Evolutionary conservation across 179 eudicot genomes (phyloP), one percentile per base, ranked within the genome.

Genomic region (Vitellaria paradoxa): DNA sequence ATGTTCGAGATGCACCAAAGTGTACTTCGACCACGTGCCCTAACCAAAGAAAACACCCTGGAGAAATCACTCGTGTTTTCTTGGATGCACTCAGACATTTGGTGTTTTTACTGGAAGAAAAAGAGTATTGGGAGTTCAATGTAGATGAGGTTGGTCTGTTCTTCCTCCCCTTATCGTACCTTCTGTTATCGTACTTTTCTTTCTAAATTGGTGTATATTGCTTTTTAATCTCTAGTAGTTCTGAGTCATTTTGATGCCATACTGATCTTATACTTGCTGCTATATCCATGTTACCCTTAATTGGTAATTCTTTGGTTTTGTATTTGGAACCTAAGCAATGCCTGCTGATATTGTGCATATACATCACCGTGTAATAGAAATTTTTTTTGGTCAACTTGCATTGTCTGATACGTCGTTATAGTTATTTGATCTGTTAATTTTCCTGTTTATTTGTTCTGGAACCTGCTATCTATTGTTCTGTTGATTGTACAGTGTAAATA

Each of bases 61-160:
- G 88, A 63, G 92, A 89, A 59, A 82, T 83, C 23, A 80, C 87
- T 53, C 78, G 72, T 81, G 65, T 63, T 53, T 79, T 68, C 85
- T 77, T 86, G 79, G 88, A 86, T 40, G 83, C 80, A 47, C 88
- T 92, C 75, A 72, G 79, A 30, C 77, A 78, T 67, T 73, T 90
- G 60, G 85, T 80, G 66, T 70, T 86, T 75, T 70, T 79, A 74
- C 72, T 90, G 86, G 91, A 87, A 61, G 80, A 81, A 70, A 90
- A 78, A 76, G 97, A 92, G 53, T 88, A 82, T 73, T 90, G 94
- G 94, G 94, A 92, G 40, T 86, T 87, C 80, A 81, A 81, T 68
- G 80, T 86, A 12, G 85, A 83, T 70, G 92, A 92, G 97, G 97
- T 90, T 73, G 49, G 87, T 85, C 74, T 49, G 14, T 24, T 70